These are phyloP conservation scores for Lasiodiplodia sp. DNA, from an alignment of 2,329 filamentous ascomycete genomes.

Conservation along the genomic window DNA sequence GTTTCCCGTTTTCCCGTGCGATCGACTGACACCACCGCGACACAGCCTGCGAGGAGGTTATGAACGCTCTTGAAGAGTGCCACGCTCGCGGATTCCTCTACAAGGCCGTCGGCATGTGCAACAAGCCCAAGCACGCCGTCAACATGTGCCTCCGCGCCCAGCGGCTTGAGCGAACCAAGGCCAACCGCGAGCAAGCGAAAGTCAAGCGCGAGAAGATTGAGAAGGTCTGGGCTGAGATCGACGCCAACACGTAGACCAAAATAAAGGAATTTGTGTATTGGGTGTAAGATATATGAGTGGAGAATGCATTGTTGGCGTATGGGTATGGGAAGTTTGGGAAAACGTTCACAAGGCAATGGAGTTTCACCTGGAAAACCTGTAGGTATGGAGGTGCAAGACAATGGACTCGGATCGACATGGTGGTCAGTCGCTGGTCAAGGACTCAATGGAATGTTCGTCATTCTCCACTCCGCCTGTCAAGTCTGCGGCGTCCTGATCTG, in stretches of 20 bases:
- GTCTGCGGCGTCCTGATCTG: background rate
- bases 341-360: background rate
- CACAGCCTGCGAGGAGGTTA: conserved; percentile 91
- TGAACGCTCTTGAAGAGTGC: conserved; percentile 93
- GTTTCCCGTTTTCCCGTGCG: conserved; percentile 7
- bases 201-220: conserved; percentile 76
- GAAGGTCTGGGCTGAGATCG: conserved; percentile 79
- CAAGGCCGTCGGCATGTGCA: conserved; percentile 92
- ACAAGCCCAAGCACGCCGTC: conserved; percentile 81
- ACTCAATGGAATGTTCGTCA: background rate
- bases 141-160: conserved; percentile 85
- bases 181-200: conserved; percentile 75
- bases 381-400: background rate
- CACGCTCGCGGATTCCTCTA: conserved; percentile 90
- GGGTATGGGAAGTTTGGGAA: background rate
- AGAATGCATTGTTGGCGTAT: conserved; percentile 19
- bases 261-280: background rate
- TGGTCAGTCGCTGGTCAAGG: background rate
- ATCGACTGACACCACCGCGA: conserved; percentile 9
- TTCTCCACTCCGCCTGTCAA: conserved; percentile 1
- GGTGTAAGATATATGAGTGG: conserved; percentile 17
- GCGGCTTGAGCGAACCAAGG: conserved; percentile 76
- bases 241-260: conserved; percentile 59
- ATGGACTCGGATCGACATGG: background rate
- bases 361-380: conserved; percentile 1